phyloP scores from a whole-genome alignment of 2,329 filamentous ascomycete genomes.

The Xylariaceae sp. region DNA sequence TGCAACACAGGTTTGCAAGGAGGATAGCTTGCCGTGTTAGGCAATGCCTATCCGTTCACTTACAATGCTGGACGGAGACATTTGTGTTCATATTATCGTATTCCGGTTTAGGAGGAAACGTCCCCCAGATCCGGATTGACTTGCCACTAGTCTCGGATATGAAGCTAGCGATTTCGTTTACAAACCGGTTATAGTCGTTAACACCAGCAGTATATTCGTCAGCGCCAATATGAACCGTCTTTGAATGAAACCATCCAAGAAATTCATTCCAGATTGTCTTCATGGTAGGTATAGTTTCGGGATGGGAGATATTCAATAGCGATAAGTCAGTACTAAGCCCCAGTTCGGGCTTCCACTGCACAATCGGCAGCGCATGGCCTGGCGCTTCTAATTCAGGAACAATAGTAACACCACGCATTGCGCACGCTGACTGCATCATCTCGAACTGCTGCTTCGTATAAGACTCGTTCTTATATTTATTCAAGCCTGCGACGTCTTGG shows the following conservation, averaged over 20 bases:
- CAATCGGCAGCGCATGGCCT: conserved; percentile 61
- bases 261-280: conserved; percentile 60
- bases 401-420: conserved; percentile 60
- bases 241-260: conserved; percentile 61
- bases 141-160: conserved; percentile 50
- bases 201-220: conserved; percentile 58
- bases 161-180: conserved; percentile 56
- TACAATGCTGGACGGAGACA: conserved; percentile 59
- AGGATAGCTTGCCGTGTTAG: neutral
- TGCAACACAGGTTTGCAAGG: neutral
- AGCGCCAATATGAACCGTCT: conserved; percentile 61
- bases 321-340: conserved; percentile 53
- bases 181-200: conserved; percentile 58
- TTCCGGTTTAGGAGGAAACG: conserved; percentile 51
- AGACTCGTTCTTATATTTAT: conserved; percentile 59
- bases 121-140: conserved; percentile 61
- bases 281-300: conserved; percentile 58
- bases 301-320: conserved; percentile 61
- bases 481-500: conserved; percentile 53
- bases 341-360: conserved; percentile 64
- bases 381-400: conserved; percentile 66
- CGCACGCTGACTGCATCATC: conserved; percentile 58
- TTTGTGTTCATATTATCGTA: conserved; percentile 49
- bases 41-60: no score
- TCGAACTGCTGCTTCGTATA: conserved; percentile 58